A percentile compares a stretch with the other conserved stretches of the same genome.
These are phyloP conservation scores for Brassica juncea DNA, from an alignment of 345 rosid genomes.

Conservation along the genomic window DNA sequence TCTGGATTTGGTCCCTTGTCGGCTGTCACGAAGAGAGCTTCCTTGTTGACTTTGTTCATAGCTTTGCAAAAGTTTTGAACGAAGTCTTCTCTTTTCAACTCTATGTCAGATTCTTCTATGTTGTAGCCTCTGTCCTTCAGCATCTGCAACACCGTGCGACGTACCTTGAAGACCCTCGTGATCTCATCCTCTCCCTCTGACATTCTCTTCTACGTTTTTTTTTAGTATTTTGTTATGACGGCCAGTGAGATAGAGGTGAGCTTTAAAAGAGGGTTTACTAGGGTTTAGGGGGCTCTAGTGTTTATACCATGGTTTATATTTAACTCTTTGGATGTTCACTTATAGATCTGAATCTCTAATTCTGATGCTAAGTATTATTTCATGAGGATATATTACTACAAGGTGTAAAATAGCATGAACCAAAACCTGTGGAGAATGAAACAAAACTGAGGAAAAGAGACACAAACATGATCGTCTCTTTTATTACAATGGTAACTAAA, in stretches of 20 bases:
- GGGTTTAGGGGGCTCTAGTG: conserved; percentile 12
- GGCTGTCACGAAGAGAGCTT: conserved; percentile 41
- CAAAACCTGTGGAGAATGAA: not conserved
- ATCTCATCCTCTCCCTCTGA: conserved; percentile 48
- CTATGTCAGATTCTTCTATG: conserved; percentile 49
- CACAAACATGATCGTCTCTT: conserved; percentile 1
- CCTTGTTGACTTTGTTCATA: conserved; percentile 45
- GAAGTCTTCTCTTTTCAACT: conserved; percentile 52
- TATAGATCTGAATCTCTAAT: not conserved
- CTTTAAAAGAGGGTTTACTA: not conserved
- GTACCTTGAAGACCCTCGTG: conserved; percentile 53
- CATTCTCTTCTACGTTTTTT: conserved; percentile 30
- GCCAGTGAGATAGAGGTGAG: conserved; percentile 8
- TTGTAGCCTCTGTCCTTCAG: conserved; percentile 57
- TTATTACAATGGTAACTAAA: not conserved
- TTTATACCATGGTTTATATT: not conserved
- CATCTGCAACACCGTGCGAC: conserved; percentile 59
- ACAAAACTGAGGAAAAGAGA: conserved; percentile 34
- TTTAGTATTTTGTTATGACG: not conserved
- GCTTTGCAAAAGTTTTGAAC: conserved; percentile 45
- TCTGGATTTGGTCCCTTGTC: conserved; percentile 44
- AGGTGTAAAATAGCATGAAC: no score
- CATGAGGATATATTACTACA: not conserved
- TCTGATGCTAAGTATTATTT: no score
- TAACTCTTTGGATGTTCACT: not conserved